These are phyloP conservation scores for Aspergillus sp. DNA, from an alignment of 2,329 filamentous ascomycete genomes.

Conservation along the genomic window DNA sequence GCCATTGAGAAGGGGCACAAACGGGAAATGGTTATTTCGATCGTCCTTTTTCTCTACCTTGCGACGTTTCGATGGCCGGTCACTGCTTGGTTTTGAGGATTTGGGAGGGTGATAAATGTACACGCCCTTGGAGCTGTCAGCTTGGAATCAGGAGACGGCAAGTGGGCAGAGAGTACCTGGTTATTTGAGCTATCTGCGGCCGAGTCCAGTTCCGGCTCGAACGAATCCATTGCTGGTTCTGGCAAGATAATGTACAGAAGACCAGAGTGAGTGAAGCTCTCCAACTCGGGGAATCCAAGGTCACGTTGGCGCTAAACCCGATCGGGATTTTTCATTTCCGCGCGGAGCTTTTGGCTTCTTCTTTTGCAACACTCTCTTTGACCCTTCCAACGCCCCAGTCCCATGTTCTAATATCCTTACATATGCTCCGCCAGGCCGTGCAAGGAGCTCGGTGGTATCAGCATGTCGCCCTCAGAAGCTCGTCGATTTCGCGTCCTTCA, in stretches of 20 bases:
- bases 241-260: background rate
- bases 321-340: slow-evolving; percentile 19
- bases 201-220: slow-evolving; percentile 14
- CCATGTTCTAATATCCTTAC: slow-evolving; percentile 27
- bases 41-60: slow-evolving; percentile 39
- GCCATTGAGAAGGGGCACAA: slow-evolving; percentile 32
- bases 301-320: slow-evolving; percentile 21
- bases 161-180: slow-evolving; percentile 14
- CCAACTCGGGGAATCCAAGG: too few species aligned
- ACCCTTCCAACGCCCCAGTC: slow-evolving; percentile 6
- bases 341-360: slow-evolving; percentile 14
- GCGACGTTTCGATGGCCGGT: slow-evolving; percentile 49
- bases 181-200: slow-evolving; percentile 21
- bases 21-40: slow-evolving; percentile 14
- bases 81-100: slow-evolving; percentile 24
- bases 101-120: slow-evolving; percentile 52
- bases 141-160: background rate
- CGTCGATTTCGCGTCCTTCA: slow-evolving; percentile 16
- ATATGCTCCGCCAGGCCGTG: slow-evolving; percentile 37
- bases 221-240: slow-evolving; percentile 9
- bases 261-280: too few species aligned
- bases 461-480: slow-evolving; percentile 28
- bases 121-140: slow-evolving; percentile 41
- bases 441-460: slow-evolving; percentile 37
- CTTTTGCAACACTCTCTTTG: slow-evolving; percentile 6